Base-by-base conservation (phyloP, 192 early-diverging fungal species). In the Backusella macrospora region DNA sequence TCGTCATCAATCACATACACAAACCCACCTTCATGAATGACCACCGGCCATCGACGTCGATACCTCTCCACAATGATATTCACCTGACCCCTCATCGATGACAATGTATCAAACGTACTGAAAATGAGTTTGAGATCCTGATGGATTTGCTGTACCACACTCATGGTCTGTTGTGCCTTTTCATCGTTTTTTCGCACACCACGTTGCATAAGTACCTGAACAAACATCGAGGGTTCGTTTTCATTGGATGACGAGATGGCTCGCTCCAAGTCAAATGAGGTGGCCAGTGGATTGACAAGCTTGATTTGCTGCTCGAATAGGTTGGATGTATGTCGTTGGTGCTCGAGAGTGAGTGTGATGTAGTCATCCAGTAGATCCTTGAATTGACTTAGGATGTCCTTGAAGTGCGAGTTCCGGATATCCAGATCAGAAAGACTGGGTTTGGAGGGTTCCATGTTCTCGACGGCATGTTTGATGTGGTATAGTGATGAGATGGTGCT, bases 1-100 rank as follows among this genome's bases (percentile, higher is more conserved):
- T 48, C 47, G 18, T 70, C 46, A n/a, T 40, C 49, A 49, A 55
- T 70, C 6, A 70, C 69, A 70, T 55, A 55, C 1, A 55, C 18
- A 4, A 23, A 26, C 2, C 48, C 38, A 9, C 18, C n/a, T 18
- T 55, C 46, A n/a, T 49, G 18, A 9, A 48, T 13, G 10, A 70
- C 48, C 10, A 55, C 45, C 4, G 49, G 46, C 69, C 46, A 70
- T 12, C 46, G 16, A 18, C 49, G 26, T 39, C 69, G n/a, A 10
- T 55, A 55, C 0, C 47, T 37, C 38, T 70, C 69, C 16, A 70
- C 48, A 5, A 70, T 15, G 10, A 70, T 70, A 39, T 55, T 70
- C 6, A 29, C 49, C 15, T 70, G 37, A 39, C 38, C 37, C 0
- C 46, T 38, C 18, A 70, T 5, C 4, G 7, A 42, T 29, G 67